phyloP scores from a whole-genome alignment of 192 early-diverging fungal species.

The Chytriomyces sp. region DNA sequence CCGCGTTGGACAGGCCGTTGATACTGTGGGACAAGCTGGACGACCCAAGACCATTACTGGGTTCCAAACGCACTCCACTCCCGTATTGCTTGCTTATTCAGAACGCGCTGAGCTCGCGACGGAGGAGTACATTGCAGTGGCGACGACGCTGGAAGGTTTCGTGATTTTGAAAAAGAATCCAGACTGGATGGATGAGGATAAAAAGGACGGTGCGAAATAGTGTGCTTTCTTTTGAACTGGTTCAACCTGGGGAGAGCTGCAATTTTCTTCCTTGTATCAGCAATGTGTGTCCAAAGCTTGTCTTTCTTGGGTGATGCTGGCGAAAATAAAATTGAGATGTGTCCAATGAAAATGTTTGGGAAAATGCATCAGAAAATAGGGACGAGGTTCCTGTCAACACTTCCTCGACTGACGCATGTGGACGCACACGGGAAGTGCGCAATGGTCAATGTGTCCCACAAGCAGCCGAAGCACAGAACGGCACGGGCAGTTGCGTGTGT shows the following conservation, averaged over 20 bases:
- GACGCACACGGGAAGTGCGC: constrained; percentile 75
- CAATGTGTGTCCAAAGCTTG: no score
- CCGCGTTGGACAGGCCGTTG: constrained; percentile 99
- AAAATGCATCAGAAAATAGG: no score
- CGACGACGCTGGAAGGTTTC: constrained; percentile 91
- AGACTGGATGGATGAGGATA: constrained; percentile 51
- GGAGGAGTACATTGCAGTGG: constrained; percentile 90
- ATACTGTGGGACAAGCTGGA: constrained; percentile 98
- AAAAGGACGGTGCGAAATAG: constrained; percentile 38
- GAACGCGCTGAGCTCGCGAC: constrained; percentile 98
- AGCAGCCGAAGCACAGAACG: constrained; percentile 69
- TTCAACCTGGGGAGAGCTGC: no score
- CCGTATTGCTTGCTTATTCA: constrained; percentile 92
- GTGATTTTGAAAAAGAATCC: constrained; percentile 93
- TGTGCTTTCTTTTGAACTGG: neutral
- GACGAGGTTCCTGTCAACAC: no score
- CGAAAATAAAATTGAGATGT: no score
- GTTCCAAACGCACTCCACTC: constrained; percentile 98
- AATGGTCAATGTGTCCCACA: constrained; percentile 86
- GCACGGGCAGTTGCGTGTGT: constrained; percentile 79
- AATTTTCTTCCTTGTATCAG: no score
- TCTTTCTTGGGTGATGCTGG: no score
- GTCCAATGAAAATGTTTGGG: no score
- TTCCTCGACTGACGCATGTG: constrained; percentile 61
- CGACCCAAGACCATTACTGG: constrained; percentile 98